Conservation (phyloP, 345 rosid species). For the Aurinia saxatilis region DNA sequence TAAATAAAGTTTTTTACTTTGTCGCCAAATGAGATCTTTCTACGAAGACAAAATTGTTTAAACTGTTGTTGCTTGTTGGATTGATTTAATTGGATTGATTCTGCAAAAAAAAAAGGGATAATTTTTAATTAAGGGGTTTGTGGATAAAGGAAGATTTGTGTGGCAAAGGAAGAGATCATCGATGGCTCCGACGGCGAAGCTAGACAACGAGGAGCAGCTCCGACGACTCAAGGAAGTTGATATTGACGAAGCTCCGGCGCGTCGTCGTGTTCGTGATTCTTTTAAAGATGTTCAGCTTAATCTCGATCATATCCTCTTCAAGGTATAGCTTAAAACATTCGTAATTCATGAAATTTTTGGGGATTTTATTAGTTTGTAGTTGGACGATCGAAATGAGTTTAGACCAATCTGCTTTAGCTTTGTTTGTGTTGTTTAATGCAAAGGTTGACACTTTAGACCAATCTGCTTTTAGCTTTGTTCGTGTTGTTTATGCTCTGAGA, state of each 20-base stretch:
- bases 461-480: background rate
- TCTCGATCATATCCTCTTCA: constrained; percentile 77
- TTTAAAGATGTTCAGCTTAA: constrained; percentile 63
- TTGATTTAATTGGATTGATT: constrained; percentile 12
- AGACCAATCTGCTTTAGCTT: too few species aligned
- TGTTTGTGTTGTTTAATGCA: too few species aligned
- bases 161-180: constrained; percentile 22
- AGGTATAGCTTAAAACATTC: too few species aligned
- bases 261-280: constrained; percentile 74
- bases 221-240: constrained; percentile 45
- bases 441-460: constrained; percentile 10
- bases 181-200: constrained; percentile 36
- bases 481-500: too few species aligned
- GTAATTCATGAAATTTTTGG: too few species aligned
- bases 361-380: too few species aligned
- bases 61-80: background rate
- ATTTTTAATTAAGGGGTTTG: constrained; percentile 15
- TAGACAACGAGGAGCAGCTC: constrained; percentile 48
- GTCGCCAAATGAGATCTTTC: too few species aligned
- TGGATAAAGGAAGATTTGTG: constrained; percentile 22
- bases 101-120: background rate
- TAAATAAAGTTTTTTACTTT: too few species aligned
- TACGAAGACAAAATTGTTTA: background rate
- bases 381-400: too few species aligned
- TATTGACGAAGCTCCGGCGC: constrained; percentile 69